Percentiles rank a stretch among this genome's conserved stretches.
These are phyloP conservation scores for Evansstolkia leycettana DNA, from an alignment of 495 filamentous ascomycete genomes.

Conservation along the genomic window DNA sequence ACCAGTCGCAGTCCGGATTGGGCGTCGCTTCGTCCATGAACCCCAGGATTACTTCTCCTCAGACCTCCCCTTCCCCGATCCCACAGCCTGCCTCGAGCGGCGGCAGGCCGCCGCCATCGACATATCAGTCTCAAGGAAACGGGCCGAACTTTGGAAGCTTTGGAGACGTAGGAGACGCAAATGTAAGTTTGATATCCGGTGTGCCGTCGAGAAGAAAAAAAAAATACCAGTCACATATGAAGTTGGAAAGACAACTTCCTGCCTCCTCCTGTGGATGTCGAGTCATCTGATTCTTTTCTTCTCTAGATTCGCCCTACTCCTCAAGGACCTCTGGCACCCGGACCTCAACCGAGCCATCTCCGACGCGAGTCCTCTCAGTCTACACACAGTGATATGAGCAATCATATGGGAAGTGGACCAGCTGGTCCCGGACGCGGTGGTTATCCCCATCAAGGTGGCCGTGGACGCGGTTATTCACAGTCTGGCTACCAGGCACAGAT, in stretches of 20 bases:
- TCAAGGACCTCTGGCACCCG: constrained; percentile 48
- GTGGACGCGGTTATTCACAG: constrained; percentile 55
- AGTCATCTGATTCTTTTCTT: constrained; percentile 8
- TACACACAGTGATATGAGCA: constrained; percentile 62
- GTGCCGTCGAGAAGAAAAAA: too few relatives aligned
- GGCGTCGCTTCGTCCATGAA: constrained; percentile 54
- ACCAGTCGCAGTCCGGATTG: constrained; percentile 36
- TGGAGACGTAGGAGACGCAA: constrained; percentile 47
- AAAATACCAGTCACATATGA: too few relatives aligned
- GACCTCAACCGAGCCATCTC: constrained; percentile 55
- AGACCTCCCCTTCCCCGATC: constrained; percentile 77
- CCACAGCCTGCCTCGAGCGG: constrained; percentile 77
- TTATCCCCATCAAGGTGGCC: constrained; percentile 44
- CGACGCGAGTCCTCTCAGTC: constrained; percentile 76
- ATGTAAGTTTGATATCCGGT: constrained; percentile 49
- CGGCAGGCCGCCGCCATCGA: constrained; percentile 62
- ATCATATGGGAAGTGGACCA: constrained; percentile 37
- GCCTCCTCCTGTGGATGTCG: too few relatives aligned
- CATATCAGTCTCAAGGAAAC: constrained; percentile 49
- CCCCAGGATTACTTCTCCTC: constrained; percentile 56
- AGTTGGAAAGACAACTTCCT: too few relatives aligned
- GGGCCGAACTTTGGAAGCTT: constrained; percentile 73
- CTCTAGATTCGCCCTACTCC: constrained; percentile 42
- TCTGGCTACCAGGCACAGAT: constrained; percentile 47
- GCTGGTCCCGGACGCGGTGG: constrained; percentile 39